A percentile compares a stretch with the other conserved stretches of the same genome.
These are phyloP conservation scores for Lentinula sp. DNA, from an alignment of 768 basidiomycete species.

Conservation along the genomic window DNA sequence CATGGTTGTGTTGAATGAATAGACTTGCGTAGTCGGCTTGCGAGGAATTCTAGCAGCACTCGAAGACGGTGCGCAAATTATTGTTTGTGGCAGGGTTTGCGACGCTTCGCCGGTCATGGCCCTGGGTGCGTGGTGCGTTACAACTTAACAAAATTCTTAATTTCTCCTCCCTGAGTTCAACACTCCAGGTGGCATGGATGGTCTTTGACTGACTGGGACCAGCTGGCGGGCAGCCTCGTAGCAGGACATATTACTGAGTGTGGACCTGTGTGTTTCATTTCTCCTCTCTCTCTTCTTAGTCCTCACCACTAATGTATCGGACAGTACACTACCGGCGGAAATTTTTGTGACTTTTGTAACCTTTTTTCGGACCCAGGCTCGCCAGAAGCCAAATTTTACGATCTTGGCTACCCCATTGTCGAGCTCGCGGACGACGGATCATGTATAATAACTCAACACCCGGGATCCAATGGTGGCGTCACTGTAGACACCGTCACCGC, in stretches of 20 bases:
- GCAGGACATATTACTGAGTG: slow-evolving; percentile 1
- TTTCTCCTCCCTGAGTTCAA: neutral
- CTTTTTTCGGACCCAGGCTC: neutral
- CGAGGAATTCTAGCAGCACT: slow-evolving; percentile 3
- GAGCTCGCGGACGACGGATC: slow-evolving; percentile 1
- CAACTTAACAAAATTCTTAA: neutral
- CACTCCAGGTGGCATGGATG: slow-evolving; percentile 4
- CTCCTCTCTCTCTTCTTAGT: too few species aligned
- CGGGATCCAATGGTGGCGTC: neutral
- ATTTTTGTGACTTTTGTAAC: slow-evolving; percentile 1
- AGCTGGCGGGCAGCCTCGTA: neutral
- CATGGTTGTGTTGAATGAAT: neutral
- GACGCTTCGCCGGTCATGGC: slow-evolving; percentile 7
- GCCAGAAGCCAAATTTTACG: neutral
- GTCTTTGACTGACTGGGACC: slow-evolving; percentile 5
- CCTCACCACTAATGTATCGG: neutral
- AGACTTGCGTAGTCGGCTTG: neutral
- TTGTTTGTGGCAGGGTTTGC: slow-evolving; percentile 3
- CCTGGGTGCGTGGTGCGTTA: neutral
- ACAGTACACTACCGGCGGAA: slow-evolving; percentile 5
- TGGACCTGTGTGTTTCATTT: neutral
- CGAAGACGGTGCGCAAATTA: neutral
- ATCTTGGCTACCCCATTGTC: neutral
- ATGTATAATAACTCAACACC: neutral
- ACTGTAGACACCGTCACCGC: slow-evolving; percentile 3